Evolutionary conservation across 768 basidiomycete species (phyloP).

Genomic region (Amanita subjunquillea): DNA sequence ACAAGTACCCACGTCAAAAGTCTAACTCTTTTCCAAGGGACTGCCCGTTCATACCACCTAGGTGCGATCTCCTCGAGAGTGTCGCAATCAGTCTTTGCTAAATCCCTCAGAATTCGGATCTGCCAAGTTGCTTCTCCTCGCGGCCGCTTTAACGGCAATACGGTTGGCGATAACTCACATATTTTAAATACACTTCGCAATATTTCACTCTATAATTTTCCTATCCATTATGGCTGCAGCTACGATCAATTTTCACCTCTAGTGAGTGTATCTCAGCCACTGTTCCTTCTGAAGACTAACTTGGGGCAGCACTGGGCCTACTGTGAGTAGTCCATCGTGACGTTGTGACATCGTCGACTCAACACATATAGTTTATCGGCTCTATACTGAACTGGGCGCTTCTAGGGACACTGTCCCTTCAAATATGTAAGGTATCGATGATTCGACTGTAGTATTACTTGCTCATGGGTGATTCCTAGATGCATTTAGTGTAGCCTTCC

Average conservation of each 20-base stretch:
- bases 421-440: not conserved
- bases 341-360: not conserved
- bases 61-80: not conserved
- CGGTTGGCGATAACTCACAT: not conserved
- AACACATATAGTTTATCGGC: not conserved
- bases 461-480: not conserved
- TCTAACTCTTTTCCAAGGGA: not conserved
- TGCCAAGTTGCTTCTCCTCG: not conserved
- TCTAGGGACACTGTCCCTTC: not conserved
- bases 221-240: not conserved
- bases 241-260: not conserved
- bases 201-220: not conserved
- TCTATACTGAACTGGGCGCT: slow-evolving; percentile 1
- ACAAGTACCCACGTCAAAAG: not conserved
- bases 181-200: not conserved
- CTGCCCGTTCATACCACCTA: not conserved
- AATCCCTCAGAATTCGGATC: not conserved
- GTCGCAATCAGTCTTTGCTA: not conserved
- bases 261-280: not conserved
- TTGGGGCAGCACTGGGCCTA: not conserved
- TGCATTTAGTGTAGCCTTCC: slow-evolving; percentile 1
- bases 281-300: not conserved
- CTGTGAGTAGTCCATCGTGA: not conserved
- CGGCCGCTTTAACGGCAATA: not conserved
- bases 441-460: not conserved